Evolutionary conservation across 1,139 yeast species (phyloP).

Genomic region (Lodderomyces parapsilosis): DNA sequence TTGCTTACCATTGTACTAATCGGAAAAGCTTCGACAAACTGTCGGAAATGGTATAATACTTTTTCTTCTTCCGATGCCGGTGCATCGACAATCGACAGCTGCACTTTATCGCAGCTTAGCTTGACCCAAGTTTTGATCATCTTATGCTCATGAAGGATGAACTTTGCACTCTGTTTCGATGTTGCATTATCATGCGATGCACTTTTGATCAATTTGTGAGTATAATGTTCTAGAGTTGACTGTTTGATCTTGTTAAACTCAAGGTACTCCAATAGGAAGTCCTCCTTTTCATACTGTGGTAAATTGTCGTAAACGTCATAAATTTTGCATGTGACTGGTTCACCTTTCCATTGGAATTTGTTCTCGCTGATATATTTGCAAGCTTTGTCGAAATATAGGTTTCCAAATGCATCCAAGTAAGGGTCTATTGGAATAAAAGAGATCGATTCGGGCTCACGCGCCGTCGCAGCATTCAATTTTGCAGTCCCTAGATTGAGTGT

Average conservation of each 20-base stretch:
- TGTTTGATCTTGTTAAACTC: conserved; percentile 26
- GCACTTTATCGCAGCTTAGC: background rate
- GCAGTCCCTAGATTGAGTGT: background rate
- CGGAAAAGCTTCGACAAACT: conserved; percentile 9
- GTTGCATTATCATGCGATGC: conserved; percentile 4
- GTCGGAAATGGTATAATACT: conserved; percentile 8
- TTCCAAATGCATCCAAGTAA: conserved; percentile 19
- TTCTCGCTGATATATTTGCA: conserved; percentile 22
- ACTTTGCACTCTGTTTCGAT: conserved; percentile 1
- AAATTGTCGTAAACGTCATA: conserved; percentile 11
- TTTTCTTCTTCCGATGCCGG: conserved; percentile 8
- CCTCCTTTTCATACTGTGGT: conserved; percentile 3
- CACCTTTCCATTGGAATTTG: conserved; percentile 11
- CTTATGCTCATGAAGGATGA: background rate
- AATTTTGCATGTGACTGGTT: conserved; percentile 4
- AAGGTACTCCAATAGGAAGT: conserved; percentile 26
- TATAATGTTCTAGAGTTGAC: conserved; percentile 21
- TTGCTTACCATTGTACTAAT: conserved; percentile 6
- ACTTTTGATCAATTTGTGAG: conserved; percentile 9
- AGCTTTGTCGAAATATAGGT: conserved; percentile 19
- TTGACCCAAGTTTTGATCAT: conserved; percentile 9
- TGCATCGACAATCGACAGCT: conserved; percentile 14
- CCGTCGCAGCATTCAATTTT: background rate
- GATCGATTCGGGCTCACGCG: background rate
- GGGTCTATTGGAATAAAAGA: conserved; percentile 14